Percentiles rank a stretch among this genome's conserved stretches.
These are phyloP conservation scores for Eustoma russellianum DNA, from an alignment of 257 asterid genomes.

Conservation along the genomic window DNA sequence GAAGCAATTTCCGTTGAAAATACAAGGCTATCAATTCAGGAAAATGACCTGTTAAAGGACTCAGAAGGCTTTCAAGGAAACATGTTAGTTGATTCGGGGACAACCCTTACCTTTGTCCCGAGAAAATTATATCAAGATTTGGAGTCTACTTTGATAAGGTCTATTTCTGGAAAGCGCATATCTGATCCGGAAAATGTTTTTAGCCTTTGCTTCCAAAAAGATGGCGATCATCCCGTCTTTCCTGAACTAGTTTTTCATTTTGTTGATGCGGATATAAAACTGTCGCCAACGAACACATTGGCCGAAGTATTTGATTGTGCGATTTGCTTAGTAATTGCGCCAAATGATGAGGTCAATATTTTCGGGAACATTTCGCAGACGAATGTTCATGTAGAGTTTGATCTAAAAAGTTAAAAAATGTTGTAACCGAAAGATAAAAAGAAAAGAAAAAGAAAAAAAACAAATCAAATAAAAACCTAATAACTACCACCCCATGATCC, in stretches of 20 bases:
- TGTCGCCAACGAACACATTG: slow-evolving; percentile 26
- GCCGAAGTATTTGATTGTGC: slow-evolving; percentile 6
- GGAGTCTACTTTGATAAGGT: slow-evolving; percentile 4
- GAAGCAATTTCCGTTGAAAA: slow-evolving; percentile 35
- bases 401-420: not conserved
- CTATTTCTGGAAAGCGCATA: slow-evolving; percentile 1
- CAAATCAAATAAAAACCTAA: no score
- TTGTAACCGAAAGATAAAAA: no score
- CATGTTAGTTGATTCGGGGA: slow-evolving; percentile 51
- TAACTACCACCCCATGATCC: no score
- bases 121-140: slow-evolving; percentile 9
- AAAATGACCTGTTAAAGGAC: not conserved
- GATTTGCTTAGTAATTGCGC: slow-evolving; percentile 35
- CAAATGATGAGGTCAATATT: slow-evolving; percentile 3
- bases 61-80: slow-evolving; percentile 15
- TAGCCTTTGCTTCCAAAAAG: slow-evolving; percentile 25
- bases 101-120: slow-evolving; percentile 41
- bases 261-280: slow-evolving; percentile 37
- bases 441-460: no score
- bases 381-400: slow-evolving; percentile 11
- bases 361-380: slow-evolving; percentile 24
- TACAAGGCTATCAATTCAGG: slow-evolving; percentile 6
- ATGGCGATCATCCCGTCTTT: not conserved
- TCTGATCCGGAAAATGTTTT: slow-evolving; percentile 20
- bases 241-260: slow-evolving; percentile 37